Percentiles rank a stretch among this genome's conserved stretches.
These are phyloP conservation scores for Agaricales sp. DNA, from an alignment of 1,284 basidiomycete species.

Conservation along the genomic window DNA sequence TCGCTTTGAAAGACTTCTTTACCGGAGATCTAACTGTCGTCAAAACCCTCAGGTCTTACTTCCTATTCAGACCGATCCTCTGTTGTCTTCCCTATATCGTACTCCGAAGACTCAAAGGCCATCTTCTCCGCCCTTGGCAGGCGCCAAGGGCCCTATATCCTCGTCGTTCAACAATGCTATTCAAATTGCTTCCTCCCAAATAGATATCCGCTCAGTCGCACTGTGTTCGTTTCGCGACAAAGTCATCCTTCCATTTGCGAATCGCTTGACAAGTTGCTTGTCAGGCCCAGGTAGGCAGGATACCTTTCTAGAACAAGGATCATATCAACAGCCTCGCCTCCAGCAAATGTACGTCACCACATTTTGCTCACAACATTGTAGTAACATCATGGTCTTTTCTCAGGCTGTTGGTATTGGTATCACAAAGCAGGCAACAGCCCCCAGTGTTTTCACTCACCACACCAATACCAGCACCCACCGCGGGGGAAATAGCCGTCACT, in stretches of 20 bases:
- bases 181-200: slow-evolving; percentile 26
- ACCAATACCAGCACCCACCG: slow-evolving; percentile 38
- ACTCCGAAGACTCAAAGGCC: slow-evolving; percentile 47
- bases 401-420: slow-evolving; percentile 71
- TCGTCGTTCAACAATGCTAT: slow-evolving; percentile 18
- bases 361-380: background rate
- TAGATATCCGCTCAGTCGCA: slow-evolving; percentile 76
- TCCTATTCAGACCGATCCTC: slow-evolving; percentile 65
- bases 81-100: slow-evolving; percentile 57
- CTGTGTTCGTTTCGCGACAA: slow-evolving; percentile 76
- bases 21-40: background rate
- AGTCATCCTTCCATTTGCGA: slow-evolving; percentile 57
- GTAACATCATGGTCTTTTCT: slow-evolving; percentile 3
- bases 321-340: slow-evolving; percentile 52
- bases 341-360: slow-evolving; percentile 56
- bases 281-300: slow-evolving; percentile 40
- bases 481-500: slow-evolving; percentile 52
- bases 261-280: slow-evolving; percentile 44
- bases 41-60: slow-evolving; percentile 48
- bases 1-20: background rate
- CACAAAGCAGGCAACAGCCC: slow-evolving; percentile 44
- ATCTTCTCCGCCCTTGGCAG: slow-evolving; percentile 44
- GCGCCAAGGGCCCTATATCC: slow-evolving; percentile 30
- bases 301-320: slow-evolving; percentile 34
- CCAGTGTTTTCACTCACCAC: slow-evolving; percentile 43